Percentiles rank a stretch among this genome's conserved stretches.
phyloP scores from a whole-genome alignment of 352 stramenopile genomes.

The Globisporangium takayamanum region DNA sequence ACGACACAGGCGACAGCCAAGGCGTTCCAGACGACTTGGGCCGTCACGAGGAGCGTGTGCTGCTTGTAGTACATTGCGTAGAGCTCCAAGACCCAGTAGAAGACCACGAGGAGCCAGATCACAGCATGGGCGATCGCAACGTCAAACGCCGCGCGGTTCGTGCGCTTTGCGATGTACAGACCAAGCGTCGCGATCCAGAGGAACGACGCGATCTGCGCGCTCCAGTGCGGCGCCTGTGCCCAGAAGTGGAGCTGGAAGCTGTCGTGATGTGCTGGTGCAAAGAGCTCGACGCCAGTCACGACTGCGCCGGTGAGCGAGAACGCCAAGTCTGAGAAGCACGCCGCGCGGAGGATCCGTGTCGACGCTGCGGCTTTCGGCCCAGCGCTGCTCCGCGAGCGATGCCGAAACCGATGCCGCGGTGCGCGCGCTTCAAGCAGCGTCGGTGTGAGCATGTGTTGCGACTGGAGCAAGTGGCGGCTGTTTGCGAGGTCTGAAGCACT shows the following conservation, averaged over 20 bases:
- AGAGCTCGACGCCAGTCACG: constrained; percentile 47
- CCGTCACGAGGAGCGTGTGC: constrained; percentile 31
- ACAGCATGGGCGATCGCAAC: constrained; percentile 67
- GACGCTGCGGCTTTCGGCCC: constrained; percentile 38
- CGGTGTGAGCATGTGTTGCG: not conserved
- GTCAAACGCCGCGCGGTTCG: constrained; percentile 50
- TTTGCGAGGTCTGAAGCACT: constrained; percentile 26
- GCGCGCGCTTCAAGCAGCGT: constrained; percentile 9
- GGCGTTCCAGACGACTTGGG: constrained; percentile 70
- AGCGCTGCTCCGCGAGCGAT: constrained; percentile 27
- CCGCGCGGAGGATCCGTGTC: constrained; percentile 57
- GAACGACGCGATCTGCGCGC: constrained; percentile 71
- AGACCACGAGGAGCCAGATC: constrained; percentile 72
- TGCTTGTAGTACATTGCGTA: constrained; percentile 60
- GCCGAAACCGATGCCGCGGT: constrained; percentile 17
- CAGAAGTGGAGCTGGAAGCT: constrained; percentile 69
- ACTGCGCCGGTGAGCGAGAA: constrained; percentile 64
- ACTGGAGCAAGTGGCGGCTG: constrained; percentile 14
- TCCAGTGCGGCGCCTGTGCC: constrained; percentile 64
- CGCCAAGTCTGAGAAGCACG: constrained; percentile 62
- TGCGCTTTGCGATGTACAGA: constrained; percentile 67
- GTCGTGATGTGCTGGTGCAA: constrained; percentile 14
- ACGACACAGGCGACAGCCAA: constrained; percentile 54
- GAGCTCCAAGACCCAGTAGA: constrained; percentile 72
- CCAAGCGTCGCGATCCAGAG: constrained; percentile 70